A percentile compares a stretch with the other conserved stretches of the same genome.
Conservation (phyloP, 2,329 filamentous ascomycete genomes). For the Leptoxyphium fumago region DNA sequence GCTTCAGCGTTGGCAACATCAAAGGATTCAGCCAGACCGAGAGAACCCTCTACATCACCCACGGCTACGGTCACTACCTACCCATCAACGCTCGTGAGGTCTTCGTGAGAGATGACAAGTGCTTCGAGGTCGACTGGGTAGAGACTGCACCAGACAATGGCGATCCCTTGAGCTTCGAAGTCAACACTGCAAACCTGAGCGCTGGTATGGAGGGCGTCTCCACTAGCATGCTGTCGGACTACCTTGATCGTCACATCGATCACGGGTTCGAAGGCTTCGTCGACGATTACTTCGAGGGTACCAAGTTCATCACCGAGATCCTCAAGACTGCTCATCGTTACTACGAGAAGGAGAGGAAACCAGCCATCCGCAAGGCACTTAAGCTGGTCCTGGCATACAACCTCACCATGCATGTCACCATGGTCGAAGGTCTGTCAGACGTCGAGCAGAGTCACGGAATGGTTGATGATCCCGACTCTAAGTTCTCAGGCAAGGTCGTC, state of each 20-base stretch:
- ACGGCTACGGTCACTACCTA: conserved; percentile 86
- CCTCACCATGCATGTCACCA: conserved; percentile 82
- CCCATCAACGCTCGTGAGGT: conserved; percentile 91
- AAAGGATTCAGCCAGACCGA: conserved; percentile 60
- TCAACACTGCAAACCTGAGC: conserved; percentile 76
- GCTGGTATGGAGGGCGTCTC: conserved; percentile 82
- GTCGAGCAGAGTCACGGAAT: conserved; percentile 66
- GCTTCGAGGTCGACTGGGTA: conserved; percentile 87
- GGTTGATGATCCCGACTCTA: conserved; percentile 74
- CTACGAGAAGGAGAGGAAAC: conserved; percentile 75
- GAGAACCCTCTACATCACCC: conserved; percentile 75
- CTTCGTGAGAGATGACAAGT: conserved; percentile 79
- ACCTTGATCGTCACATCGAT: conserved; percentile 90
- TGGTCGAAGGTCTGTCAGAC: conserved; percentile 77
- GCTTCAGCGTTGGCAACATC: conserved; percentile 87
- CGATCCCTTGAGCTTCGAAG: conserved; percentile 66
- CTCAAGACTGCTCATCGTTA: conserved; percentile 91
- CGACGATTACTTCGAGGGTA: conserved; percentile 91
- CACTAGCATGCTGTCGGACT: conserved; percentile 66
- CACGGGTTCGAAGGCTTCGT: conserved; percentile 85
- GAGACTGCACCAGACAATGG: conserved; percentile 52
- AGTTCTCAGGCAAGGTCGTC: conserved; percentile 77
- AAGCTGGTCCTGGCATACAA: conserved; percentile 95
- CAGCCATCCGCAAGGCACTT: conserved; percentile 84
- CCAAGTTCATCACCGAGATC: conserved; percentile 87